phyloP scores from a whole-genome alignment of 2,329 filamentous ascomycete species.

The Penicillium sp. region DNA sequence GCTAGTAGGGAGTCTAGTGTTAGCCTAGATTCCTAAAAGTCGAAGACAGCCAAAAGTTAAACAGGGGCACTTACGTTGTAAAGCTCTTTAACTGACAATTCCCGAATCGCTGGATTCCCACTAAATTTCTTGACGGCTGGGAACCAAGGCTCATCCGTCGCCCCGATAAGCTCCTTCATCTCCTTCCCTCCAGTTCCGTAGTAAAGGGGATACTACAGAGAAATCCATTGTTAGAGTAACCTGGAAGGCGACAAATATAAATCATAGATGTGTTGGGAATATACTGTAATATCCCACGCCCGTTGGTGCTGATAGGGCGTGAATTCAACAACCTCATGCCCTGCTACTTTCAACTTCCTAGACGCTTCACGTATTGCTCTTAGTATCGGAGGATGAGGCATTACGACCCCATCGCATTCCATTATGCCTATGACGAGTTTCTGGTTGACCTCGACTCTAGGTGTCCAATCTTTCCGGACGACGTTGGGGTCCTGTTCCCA shows the following conservation, averaged over 20 bases:
- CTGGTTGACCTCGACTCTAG: neutral
- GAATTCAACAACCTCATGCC: neutral
- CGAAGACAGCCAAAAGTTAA: neutral
- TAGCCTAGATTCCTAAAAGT: neutral
- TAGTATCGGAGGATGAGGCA: neutral
- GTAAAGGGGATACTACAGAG: neutral
- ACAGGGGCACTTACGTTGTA: neutral
- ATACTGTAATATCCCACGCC: neutral
- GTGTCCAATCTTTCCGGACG: slow-evolving; percentile 32
- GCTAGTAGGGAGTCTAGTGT: neutral
- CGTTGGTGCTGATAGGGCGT: neutral
- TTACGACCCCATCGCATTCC: slow-evolving; percentile 1
- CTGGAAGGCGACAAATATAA: neutral
- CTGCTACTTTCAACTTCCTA: neutral
- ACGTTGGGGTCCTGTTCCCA: slow-evolving; percentile 33
- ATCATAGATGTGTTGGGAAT: neutral
- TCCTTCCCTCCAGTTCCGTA: too few relatives aligned
- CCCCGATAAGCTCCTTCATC: neutral
- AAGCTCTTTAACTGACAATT: neutral
- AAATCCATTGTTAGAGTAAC: neutral
- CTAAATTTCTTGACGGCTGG: neutral
- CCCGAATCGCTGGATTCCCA: neutral
- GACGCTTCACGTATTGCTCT: neutral
- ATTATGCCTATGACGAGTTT: slow-evolving; percentile 4
- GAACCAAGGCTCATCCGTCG: neutral